These are phyloP conservation scores for Torulaspora indica DNA, from an alignment of 805 yeast genomes.

Conservation along the genomic window DNA sequence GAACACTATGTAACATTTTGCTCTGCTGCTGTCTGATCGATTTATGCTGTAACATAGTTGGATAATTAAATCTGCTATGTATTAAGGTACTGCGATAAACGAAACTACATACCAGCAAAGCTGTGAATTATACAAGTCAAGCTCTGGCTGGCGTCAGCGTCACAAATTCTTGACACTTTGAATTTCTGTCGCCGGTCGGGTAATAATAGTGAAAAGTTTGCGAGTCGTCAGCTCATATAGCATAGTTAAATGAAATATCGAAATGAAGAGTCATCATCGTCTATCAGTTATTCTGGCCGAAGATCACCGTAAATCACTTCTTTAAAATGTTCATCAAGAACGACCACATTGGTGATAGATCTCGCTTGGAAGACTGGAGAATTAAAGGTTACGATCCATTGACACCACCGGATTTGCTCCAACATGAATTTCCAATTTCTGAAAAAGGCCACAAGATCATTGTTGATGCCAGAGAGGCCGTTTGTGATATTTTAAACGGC, in stretches of 20 bases:
- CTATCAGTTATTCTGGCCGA: too few relatives aligned
- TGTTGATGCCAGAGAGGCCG: slow-evolving; percentile 68
- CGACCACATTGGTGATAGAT: slow-evolving; percentile 78
- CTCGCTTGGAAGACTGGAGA: slow-evolving; percentile 71
- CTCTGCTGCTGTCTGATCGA: slow-evolving; percentile 19
- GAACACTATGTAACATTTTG: slow-evolving; percentile 14
- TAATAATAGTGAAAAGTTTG: slow-evolving; percentile 9
- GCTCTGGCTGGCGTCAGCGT: not conserved
- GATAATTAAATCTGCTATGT: not conserved
- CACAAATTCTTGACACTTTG: not conserved
- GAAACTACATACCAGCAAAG: too few relatives aligned
- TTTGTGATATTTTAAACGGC: slow-evolving; percentile 70
- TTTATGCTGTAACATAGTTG: slow-evolving; percentile 12
- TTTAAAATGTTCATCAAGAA: slow-evolving; percentile 72
- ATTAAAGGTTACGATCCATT: slow-evolving; percentile 89
- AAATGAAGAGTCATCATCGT: not conserved
- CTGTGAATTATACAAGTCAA: too few relatives aligned
- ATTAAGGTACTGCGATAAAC: too few relatives aligned
- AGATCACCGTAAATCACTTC: not conserved
- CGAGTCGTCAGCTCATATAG: not conserved
- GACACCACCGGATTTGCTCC: slow-evolving; percentile 90
- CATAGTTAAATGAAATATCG: not conserved
- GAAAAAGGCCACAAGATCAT: slow-evolving; percentile 57
- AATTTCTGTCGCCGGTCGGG: slow-evolving; percentile 1
- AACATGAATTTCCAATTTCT: slow-evolving; percentile 74